Base-by-base conservation (phyloP, 2,329 filamentous ascomycete genomes). In the Seiridium unicorne region DNA sequence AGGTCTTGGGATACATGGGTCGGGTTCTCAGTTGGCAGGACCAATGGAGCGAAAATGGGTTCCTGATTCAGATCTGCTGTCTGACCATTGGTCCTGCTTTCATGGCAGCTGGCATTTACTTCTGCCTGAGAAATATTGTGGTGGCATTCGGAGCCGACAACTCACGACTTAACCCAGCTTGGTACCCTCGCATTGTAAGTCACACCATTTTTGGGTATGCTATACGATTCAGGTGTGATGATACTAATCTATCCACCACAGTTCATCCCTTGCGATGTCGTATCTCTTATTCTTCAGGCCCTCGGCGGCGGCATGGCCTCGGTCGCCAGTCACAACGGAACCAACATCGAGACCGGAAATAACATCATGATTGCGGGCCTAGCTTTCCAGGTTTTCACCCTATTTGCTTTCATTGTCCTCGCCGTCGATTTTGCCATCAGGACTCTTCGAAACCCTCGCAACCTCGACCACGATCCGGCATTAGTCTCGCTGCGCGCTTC, bases 321-420 rank as follows among this genome's bases (percentile, higher is more conserved):
- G 6, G 69, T 75, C 10, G 75, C 79, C 55, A 71, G 71, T 35
- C 73, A 77, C 54, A 69, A 77, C 57, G 64, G 75, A 49, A 65
- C 69, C 1, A 62, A 74, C 8, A 65, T 74, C 11, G 63, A 73
- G 1, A 64, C 68, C 0, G 87, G 85, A n/a, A 79, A 83, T 63
- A 76, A 89, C 68, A 82, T 89, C 73, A 87, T 87, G 81, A 79
- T 90, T n/a, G 84, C 84, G 4, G 88, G 88, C 38, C 79, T 89
- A 0, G 71, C 78, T 18, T 84, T 83, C 69, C 87, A 90, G 66
- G 86, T 89, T 48, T 72, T 80, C 61, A 85, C 83, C 4, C 76
- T 88, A 42, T 63, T 79, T 47, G 69, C 80, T 59, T 90, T 89
- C 76, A 80, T 83, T 54, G 34, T 66, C 32, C 74, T 84, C 38